phyloP scores from a whole-genome alignment of 225 moss, liverwort and hornwort genomes.

The Thuidium tamariscinum region DNA sequence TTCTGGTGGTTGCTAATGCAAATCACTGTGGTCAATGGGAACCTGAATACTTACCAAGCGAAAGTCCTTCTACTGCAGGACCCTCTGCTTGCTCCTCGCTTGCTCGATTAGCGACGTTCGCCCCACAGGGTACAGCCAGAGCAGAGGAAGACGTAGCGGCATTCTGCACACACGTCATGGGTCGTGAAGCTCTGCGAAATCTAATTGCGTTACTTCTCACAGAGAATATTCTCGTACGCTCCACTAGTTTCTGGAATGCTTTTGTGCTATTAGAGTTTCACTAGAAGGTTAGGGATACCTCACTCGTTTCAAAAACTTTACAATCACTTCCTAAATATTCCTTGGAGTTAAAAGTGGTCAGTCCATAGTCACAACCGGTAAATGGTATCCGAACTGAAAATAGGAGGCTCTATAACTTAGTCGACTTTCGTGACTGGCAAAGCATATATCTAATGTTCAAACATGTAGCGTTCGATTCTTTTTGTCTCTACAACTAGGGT shows the following conservation, averaged over 20 bases:
- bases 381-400: neutral
- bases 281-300: neutral
- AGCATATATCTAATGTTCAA: neutral
- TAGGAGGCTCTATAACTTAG: neutral
- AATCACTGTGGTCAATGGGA: neutral
- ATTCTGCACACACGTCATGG: neutral
- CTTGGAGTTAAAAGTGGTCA: neutral
- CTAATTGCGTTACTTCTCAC: neutral
- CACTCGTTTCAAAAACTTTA: neutral
- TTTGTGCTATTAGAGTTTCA: neutral
- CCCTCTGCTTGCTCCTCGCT: neutral
- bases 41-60: neutral
- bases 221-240: neutral
- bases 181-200: neutral
- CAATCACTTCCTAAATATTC: neutral
- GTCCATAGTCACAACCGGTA: neutral
- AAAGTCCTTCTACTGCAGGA: neutral
- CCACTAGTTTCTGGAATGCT: neutral
- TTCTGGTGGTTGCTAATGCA: neutral
- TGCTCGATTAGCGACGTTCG: neutral
- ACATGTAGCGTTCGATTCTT: neutral
- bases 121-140: neutral
- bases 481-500: neutral
- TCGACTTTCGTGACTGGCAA: neutral
- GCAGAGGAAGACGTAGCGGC: neutral